Conservation (phyloP, 2,329 filamentous ascomycete genomes). For the Aspergillus sp. region DNA sequence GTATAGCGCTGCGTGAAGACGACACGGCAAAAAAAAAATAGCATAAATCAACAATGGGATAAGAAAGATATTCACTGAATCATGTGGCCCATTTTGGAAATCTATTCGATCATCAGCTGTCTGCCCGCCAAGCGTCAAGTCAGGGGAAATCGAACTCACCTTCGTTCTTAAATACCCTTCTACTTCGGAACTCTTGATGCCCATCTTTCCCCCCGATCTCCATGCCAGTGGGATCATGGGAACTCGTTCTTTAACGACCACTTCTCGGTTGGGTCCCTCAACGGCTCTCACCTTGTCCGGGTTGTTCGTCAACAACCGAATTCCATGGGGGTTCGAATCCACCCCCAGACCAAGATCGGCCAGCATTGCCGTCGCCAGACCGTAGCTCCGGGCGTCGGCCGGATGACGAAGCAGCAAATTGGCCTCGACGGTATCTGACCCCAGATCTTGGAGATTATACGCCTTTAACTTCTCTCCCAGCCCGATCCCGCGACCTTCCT, state of each 20-base stretch:
- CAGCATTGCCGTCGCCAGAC: slow-evolving; percentile 93
- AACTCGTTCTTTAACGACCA: slow-evolving; percentile 84
- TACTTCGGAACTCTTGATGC: slow-evolving; percentile 83
- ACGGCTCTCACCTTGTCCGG: slow-evolving; percentile 95
- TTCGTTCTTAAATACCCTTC: slow-evolving; percentile 95
- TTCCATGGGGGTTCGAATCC: slow-evolving; percentile 59
- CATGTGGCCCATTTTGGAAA: slow-evolving; percentile 87
- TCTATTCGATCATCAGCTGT: slow-evolving; percentile 50
- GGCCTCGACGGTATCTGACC: slow-evolving; percentile 96
- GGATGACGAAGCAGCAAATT: slow-evolving; percentile 89
- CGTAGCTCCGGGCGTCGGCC: slow-evolving; percentile 91
- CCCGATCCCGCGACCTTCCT: slow-evolving; percentile 94
- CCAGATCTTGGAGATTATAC: slow-evolving; percentile 95
- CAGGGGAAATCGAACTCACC: slow-evolving; percentile 51
- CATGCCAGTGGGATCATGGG: slow-evolving; percentile 95
- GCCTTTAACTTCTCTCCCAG: slow-evolving; percentile 95
- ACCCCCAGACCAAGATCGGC: slow-evolving; percentile 73
- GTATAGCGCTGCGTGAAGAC: background rate
- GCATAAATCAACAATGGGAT: background rate
- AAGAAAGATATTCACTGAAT: slow-evolving; percentile 40
- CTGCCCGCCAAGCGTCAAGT: background rate
- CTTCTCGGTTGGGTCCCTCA: slow-evolving; percentile 84
- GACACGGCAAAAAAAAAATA: background rate
- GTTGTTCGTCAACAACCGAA: slow-evolving; percentile 90
- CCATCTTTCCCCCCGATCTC: slow-evolving; percentile 74